phyloP scores from a whole-genome alignment of 108 stramenopile genomes.

The Nitzschia sp. region DNA sequence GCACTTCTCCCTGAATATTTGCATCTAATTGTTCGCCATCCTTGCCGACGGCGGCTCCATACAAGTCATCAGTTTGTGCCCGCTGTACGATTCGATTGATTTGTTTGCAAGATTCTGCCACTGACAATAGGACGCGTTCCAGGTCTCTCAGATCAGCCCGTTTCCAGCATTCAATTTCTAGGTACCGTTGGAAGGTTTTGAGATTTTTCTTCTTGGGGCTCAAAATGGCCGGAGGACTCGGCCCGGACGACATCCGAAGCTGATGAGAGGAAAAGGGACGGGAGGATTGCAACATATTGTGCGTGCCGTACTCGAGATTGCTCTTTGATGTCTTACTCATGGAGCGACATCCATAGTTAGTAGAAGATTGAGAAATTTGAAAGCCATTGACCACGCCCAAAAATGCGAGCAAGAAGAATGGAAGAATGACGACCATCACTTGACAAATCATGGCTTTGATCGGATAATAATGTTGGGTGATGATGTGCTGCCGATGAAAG shows the following conservation, averaged over 20 bases:
- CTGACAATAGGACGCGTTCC: constrained; percentile 74
- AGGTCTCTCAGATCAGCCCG: constrained; percentile 56
- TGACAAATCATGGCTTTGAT: too few relatives aligned
- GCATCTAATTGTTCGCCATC: constrained; percentile 57
- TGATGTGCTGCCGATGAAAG: too few relatives aligned
- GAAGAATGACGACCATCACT: too few relatives aligned
- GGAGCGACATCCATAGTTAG: too few relatives aligned
- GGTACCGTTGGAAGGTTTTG: constrained; percentile 74
- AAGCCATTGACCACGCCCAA: too few relatives aligned
- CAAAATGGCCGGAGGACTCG: not conserved
- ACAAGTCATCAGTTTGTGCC: constrained; percentile 90
- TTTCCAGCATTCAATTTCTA: constrained; percentile 91
- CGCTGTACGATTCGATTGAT: constrained; percentile 87
- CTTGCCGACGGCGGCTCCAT: constrained; percentile 70
- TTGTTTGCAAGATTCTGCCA: constrained; percentile 86
- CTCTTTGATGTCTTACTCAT: too few relatives aligned
- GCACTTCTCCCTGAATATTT: constrained; percentile 88
- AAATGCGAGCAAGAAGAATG: too few relatives aligned
- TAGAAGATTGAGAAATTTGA: too few relatives aligned
- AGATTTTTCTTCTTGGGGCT: constrained; percentile 78
- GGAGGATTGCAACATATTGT: too few relatives aligned
- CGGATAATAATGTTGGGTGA: too few relatives aligned
- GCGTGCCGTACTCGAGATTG: too few relatives aligned
- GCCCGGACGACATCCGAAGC: not conserved
- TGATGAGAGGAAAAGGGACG: too few relatives aligned